Base-by-base conservation (phyloP, 2,329 filamentous ascomycete genomes). In the Colletotrichum gigasporum region DNA sequence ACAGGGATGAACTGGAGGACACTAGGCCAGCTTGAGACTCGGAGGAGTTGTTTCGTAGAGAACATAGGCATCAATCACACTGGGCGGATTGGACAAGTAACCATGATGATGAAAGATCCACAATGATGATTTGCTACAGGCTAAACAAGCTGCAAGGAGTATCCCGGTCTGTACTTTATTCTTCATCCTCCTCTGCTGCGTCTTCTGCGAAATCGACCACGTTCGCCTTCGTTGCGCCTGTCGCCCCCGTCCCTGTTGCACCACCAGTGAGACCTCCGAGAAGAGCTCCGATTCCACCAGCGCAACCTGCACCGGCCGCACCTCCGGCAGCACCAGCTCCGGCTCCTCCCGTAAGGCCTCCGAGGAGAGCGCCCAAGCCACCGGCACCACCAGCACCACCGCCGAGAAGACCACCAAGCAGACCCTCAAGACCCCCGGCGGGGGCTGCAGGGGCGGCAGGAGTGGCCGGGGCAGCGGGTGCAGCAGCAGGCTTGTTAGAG, bases 121-220 rank as follows among this genome's bases (percentile, higher is more conserved):
- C 55, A 44, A 44, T 60, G 47, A 61, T 54, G 48, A 61, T 61
- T 64, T 61, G 56, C 61, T 37, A 61, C 28, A 61, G 42, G 42
- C 47, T 61, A 55, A 64, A 47, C 42, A 54, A 64, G 28, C 48
- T 50, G 35, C 57, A 61, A 54, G 41, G 39, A 61, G 42, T 50
- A 64, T 54, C 42, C 56, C 35, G 22, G n/a, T 50, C 41, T 44
- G 41, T 61, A 50, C 7, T 32, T 60, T 50, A 61, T 55, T 61
- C 14, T n/a, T 48, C 37, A 22, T 53, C 55, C 47, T 41, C 42
- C 53, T 32, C 44, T 52, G 53, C 35, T 20, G 56, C 48, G 53
- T 58, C 53, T 52, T 58, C 53, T 41, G 34, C 11, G 8, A 52
- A 16, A 42, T 64, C 47, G 14, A 44, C 48, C 61, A 53, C 47